Base-by-base conservation (phyloP, 257 asterid genomes). In the Penstemon eatonii region DNA sequence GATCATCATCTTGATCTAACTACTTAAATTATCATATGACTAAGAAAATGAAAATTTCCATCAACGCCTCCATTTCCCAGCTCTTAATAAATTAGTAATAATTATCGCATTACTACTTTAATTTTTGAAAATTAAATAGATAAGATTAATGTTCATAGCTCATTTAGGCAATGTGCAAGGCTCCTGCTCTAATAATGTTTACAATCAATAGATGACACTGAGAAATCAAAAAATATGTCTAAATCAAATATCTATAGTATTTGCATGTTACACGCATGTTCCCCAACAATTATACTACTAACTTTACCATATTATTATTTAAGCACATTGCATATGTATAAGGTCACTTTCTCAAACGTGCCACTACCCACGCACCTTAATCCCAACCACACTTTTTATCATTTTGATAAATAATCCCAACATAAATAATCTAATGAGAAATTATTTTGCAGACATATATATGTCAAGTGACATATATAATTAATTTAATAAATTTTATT, bases 261-360 rank as follows among this genome's bases (percentile, higher is more conserved):
- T 37, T 4, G 15, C 46, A 56, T 56, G 62, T 37, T 36, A 56
- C 62, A 56, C 43, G 52, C 52, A 46, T 46, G 52, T 46, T 46
- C 8, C 52, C 10, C 8, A 6, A 13, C 2, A 55, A 7, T 15
- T 15, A 55, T 0, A 55, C 8, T 15, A 6, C 36, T 5, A n/a
- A 18, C 10, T 15, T 18, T 5, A 36, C 10, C 37, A 55, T 15
- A n/a, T n/a, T 6, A 46, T 46, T 4, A 15, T 19, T 0, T 19
- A 55, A n/a, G 3, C 3, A 25, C 33, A 25, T 25, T 25, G 33
- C 33, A 25, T 25, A 25, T 25, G 33, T 25, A 25, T 25, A 25
- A 25, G 33, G 33, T 25, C 33, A 25, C 2, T 25, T 25, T 25
- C 33, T 25, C 33, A 25, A 25, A 25, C 2, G 33, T 25, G 33